phyloP scores from a whole-genome alignment of 192 early-diverging fungal species.

The Haplosporangium gracile region DNA sequence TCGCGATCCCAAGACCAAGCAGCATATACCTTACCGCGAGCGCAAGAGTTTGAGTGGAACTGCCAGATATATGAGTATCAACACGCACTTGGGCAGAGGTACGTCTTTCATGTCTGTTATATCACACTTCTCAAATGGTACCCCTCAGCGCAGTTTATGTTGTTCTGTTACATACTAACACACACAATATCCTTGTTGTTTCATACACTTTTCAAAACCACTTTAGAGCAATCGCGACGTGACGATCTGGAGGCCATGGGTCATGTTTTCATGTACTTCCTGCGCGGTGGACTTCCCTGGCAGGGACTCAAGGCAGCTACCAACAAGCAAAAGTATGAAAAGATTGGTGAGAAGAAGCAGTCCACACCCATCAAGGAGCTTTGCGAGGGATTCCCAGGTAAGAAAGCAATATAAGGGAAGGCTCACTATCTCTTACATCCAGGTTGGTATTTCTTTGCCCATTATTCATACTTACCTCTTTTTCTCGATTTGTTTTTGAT shows the following conservation, averaged over 20 bases:
- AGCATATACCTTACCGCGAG: slow-evolving; percentile 98
- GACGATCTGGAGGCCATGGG: slow-evolving; percentile 98
- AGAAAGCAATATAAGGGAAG: neutral
- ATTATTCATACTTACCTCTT: neutral
- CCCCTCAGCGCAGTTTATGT: neutral
- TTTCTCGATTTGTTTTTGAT: neutral
- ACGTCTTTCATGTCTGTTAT: slow-evolving; percentile 17
- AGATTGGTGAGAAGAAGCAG: slow-evolving; percentile 99
- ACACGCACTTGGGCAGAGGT: slow-evolving; percentile 97
- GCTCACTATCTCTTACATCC: neutral
- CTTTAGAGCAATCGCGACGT: slow-evolving; percentile 93
- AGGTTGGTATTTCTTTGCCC: neutral
- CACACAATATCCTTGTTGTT: neutral
- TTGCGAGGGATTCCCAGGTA: slow-evolving; percentile 90
- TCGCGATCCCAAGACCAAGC: slow-evolving; percentile 94
- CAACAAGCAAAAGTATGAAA: slow-evolving; percentile 99
- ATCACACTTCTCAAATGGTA: neutral
- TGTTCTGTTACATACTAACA: neutral
- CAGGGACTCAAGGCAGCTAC: slow-evolving; percentile 97
- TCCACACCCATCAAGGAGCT: slow-evolving; percentile 89
- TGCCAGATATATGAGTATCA: slow-evolving; percentile 98
- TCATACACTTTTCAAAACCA: slow-evolving; percentile 1
- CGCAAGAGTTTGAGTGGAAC: slow-evolving; percentile 95
- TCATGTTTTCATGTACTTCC: slow-evolving; percentile 99
- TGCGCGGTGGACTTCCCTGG: slow-evolving; percentile 95